Conservation (phyloP, 768 basidiomycete species). For the Suillus decipiens region DNA sequence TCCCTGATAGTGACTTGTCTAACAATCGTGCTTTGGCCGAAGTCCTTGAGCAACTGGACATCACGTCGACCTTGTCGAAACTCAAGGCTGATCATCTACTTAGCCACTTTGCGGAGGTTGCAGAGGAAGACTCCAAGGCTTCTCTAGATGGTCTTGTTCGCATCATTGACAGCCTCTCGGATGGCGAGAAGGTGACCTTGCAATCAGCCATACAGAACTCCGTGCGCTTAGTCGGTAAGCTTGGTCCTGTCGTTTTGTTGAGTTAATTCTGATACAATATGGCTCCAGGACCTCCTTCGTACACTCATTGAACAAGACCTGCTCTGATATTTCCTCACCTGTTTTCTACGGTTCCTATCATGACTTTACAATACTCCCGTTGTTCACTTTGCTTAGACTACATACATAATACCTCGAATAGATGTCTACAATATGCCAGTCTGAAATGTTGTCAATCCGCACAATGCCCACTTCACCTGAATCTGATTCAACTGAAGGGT, state of each 20-base stretch:
- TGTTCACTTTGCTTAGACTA: neutral
- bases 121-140: constrained; percentile 76
- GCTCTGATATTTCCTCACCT: neutral
- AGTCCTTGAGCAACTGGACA: constrained; percentile 70
- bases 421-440: neutral
- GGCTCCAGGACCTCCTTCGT: constrained; percentile 42
- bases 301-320: constrained; percentile 27
- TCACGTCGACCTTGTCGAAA: constrained; percentile 60
- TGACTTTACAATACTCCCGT: neutral
- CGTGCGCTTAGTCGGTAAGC: constrained; percentile 58
- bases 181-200: constrained; percentile 69
- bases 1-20: constrained; percentile 51
- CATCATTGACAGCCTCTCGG: constrained; percentile 69
- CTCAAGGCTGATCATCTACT: constrained; percentile 71
- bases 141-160: constrained; percentile 73
- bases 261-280: constrained; percentile 3
- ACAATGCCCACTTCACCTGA: neutral
- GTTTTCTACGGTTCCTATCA: neutral
- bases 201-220: constrained; percentile 61
- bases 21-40: constrained; percentile 61
- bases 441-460: neutral
- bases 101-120: constrained; percentile 63
- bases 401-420: constrained; percentile 4
- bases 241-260: constrained; percentile 15
- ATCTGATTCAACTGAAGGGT: too few relatives aligned